Base-by-base conservation (phyloP, 2,329 filamentous ascomycete genomes). In the Colletotrichum sojae region DNA sequence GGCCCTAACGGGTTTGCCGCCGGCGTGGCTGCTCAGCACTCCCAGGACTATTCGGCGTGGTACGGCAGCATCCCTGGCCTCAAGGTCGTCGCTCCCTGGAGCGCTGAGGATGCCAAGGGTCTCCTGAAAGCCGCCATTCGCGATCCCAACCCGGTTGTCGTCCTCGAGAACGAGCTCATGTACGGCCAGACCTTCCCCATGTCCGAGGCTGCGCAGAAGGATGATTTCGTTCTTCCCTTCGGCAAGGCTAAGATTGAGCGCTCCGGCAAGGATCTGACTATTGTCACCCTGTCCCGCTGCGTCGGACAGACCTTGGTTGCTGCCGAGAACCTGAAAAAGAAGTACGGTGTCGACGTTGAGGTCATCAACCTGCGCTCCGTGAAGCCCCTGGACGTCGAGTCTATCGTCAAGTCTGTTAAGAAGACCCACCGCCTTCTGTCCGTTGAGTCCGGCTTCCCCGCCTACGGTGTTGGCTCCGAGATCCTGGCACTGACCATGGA, bases 191-290 rank as follows among this genome's bases (percentile, higher is more conserved):
- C 89, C 57, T 99, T 99, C 90, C 94, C 94, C 77, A 97, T 99
- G 94, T 97, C 94, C 78, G 95, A 96, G 84, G 95, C 93, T 71
- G 95, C 94, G 69, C 96, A 98, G 84, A 95, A 92, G 84, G 92
- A 94, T 81, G 96, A 99, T 84, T 99, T 98, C 77, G 95, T 99
- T 76, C 84, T 99, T 76, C 96, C 96, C 74, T 94, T 99, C 80
- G 96, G 96, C 82, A 99, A 99, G 88, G 96, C 96, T 83, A 99
- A 99, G 91, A 93, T 99, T 79, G 96, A 99, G 88, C 95, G 96
- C 77, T 86, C 91, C 71, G 96, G 96, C 83, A 98, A 95, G 85
- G 96, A 99, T 81, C 85, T 99, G 75, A 99, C 96, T 78, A 94
- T 99, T 72, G 95, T 99, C 72, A 92, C 95, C 58, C 89, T 98